Conservation (phyloP, 352 stramenopile genomes). For the Stramenopiles sp. region DNA sequence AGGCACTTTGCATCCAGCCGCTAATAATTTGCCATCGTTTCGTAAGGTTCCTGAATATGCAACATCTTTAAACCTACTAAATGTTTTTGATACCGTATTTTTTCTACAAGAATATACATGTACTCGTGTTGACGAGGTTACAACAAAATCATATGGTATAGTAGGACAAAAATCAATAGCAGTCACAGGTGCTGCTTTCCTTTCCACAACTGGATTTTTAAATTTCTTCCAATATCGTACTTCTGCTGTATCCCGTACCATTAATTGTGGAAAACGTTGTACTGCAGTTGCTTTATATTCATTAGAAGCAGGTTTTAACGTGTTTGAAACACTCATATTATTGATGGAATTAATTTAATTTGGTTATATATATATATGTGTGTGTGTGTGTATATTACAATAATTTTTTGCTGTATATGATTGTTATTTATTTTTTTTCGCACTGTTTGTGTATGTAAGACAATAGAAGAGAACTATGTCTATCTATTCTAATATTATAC, state of each 20-base stretch:
- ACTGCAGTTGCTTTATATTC: not conserved
- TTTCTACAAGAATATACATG: conserved; percentile 52
- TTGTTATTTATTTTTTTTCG: too few species aligned
- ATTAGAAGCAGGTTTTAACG: not conserved
- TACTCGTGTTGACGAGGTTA: conserved; percentile 57
- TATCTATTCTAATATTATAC: too few species aligned
- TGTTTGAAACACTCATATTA: not conserved
- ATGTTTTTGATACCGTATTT: conserved; percentile 59
- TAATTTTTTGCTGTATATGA: too few species aligned
- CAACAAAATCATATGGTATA: conserved; percentile 48
- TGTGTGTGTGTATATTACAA: too few species aligned
- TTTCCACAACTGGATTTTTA: conserved; percentile 45
- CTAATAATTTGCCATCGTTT: conserved; percentile 56
- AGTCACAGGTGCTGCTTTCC: conserved; percentile 52
- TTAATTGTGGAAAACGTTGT: conserved; percentile 50
- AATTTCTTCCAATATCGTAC: conserved; percentile 62
- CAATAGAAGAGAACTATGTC: too few species aligned
- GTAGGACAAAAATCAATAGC: conserved; percentile 53
- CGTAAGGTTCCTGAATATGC: conserved; percentile 32
- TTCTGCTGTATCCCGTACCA: conserved; percentile 44
- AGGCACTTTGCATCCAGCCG: conserved; percentile 44
- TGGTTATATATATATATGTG: too few species aligned
- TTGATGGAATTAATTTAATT: not conserved
- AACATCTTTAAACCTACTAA: conserved; percentile 45
- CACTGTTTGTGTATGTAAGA: too few species aligned